Evolutionary conservation across 1,139 yeast species (phyloP).

Genomic region (Kluyveromyces marxianus): DNA sequence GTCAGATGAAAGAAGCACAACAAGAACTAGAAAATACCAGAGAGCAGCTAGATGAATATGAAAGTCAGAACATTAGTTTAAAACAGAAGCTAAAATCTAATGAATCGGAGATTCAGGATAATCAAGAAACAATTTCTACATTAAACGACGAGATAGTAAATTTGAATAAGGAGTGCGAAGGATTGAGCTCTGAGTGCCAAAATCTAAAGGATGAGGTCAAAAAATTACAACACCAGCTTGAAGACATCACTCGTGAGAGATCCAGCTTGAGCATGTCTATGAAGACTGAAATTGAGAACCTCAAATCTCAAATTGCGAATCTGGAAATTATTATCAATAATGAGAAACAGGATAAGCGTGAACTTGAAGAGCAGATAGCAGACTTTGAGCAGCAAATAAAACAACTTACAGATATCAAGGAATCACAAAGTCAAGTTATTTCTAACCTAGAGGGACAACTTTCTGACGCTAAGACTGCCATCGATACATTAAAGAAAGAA

Average conservation of each 20-base stretch:
- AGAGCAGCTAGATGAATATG: conserved; percentile 34
- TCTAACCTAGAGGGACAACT: conserved; percentile 20
- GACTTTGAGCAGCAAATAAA: conserved; percentile 17
- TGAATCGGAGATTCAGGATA: conserved; percentile 28
- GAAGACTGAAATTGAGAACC: conserved; percentile 11
- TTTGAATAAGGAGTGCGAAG: conserved; percentile 62
- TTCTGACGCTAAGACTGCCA: conserved; percentile 10
- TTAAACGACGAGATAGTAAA: conserved; percentile 48
- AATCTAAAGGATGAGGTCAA: conserved; percentile 17
- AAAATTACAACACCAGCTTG: conserved; percentile 19
- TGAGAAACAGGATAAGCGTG: conserved; percentile 22
- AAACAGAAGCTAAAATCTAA: conserved; percentile 27
- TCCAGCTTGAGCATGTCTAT: conserved; percentile 8
- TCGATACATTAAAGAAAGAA: conserved; percentile 16
- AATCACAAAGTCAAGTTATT: conserved; percentile 20
- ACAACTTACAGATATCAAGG: conserved; percentile 16
- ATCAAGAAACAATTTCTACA: conserved; percentile 30
- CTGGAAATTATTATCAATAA: conserved; percentile 21
- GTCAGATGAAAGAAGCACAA: conserved; percentile 70
- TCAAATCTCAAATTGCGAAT: conserved; percentile 27
- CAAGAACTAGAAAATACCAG: conserved; percentile 57
- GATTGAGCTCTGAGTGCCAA: conserved; percentile 40
- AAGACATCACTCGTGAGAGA: conserved; percentile 13
- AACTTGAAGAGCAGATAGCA: conserved; percentile 24
- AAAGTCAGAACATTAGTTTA: conserved; percentile 31